Percentiles rank a stretch among this genome's conserved stretches.
These are phyloP conservation scores for Scleroderma bovista DNA, from an alignment of 768 basidiomycete species.

Conservation along the genomic window DNA sequence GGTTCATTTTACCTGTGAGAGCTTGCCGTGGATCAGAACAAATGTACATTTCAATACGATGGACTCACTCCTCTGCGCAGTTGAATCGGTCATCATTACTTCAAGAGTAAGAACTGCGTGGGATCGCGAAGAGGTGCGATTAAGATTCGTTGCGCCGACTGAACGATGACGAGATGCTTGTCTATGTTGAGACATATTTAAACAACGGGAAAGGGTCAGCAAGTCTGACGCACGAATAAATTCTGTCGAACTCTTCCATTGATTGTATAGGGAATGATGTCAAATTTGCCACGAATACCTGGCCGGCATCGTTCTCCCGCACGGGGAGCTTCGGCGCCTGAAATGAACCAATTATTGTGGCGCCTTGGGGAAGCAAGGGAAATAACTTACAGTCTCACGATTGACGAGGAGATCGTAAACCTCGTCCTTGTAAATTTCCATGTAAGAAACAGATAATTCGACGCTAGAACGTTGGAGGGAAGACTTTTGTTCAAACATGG, in stretches of 20 bases:
- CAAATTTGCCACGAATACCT: constrained; percentile 53
- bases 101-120: constrained; percentile 82
- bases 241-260: constrained; percentile 40
- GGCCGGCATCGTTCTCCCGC: constrained; percentile 45
- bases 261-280: constrained; percentile 34
- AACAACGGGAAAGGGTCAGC: neutral
- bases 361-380: neutral
- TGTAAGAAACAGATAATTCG: constrained; percentile 60
- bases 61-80: constrained; percentile 47
- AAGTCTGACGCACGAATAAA: constrained; percentile 40
- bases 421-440: constrained; percentile 92
- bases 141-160: constrained; percentile 81
- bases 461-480: constrained; percentile 37
- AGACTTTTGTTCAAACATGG: constrained; percentile 50
- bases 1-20: constrained; percentile 71
- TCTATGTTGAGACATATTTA: constrained; percentile 30
- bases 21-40: constrained; percentile 32
- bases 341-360: neutral
- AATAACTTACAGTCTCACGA: constrained; percentile 52
- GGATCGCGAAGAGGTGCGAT: constrained; percentile 79
- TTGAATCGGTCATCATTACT: constrained; percentile 51
- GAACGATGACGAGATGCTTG: constrained; percentile 73
- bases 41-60: neutral
- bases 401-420: constrained; percentile 80
- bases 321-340: constrained; percentile 52